Conservation (phyloP, 768 basidiomycete genomes). For the Russula vinacea region DNA sequence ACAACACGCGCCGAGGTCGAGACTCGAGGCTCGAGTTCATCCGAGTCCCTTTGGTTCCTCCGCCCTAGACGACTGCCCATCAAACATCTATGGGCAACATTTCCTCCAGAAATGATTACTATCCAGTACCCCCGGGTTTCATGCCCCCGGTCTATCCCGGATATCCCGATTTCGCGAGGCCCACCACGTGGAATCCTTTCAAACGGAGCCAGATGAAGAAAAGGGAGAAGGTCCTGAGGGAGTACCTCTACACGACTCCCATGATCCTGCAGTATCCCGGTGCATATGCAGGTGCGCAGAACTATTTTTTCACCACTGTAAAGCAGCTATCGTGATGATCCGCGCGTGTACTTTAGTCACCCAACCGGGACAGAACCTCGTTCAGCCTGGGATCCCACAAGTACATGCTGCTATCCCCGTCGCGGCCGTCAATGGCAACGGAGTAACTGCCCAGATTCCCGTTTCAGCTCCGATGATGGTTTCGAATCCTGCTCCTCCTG, state of each 20-base stretch:
- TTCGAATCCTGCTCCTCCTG: not conserved
- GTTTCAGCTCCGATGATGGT: not conserved
- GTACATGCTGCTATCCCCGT: slow-evolving; percentile 18
- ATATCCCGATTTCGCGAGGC: slow-evolving; percentile 1
- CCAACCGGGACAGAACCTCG: slow-evolving; percentile 22
- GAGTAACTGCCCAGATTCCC: not conserved
- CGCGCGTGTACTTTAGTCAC: not conserved
- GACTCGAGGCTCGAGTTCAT: not conserved
- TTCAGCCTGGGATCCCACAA: slow-evolving; percentile 18
- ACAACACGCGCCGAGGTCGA: slow-evolving; percentile 1
- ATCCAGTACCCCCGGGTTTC: slow-evolving; percentile 18
- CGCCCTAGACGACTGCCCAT: slow-evolving; percentile 1
- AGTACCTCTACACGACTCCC: slow-evolving; percentile 27
- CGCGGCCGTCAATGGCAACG: slow-evolving; percentile 4
- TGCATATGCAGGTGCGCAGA: slow-evolving; percentile 16
- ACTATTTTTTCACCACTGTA: not conserved
- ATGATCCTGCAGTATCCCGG: slow-evolving; percentile 27
- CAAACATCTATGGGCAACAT: slow-evolving; percentile 20
- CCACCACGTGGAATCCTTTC: slow-evolving; percentile 26
- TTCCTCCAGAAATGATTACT: slow-evolving; percentile 19
- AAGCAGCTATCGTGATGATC: not conserved
- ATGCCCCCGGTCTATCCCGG: slow-evolving; percentile 21
- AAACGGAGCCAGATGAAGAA: slow-evolving; percentile 23
- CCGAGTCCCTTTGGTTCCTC: not conserved
- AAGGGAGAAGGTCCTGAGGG: slow-evolving; percentile 22